Conservation (phyloP, 257 asterid species). For the Schizonepeta tenuifolia region DNA sequence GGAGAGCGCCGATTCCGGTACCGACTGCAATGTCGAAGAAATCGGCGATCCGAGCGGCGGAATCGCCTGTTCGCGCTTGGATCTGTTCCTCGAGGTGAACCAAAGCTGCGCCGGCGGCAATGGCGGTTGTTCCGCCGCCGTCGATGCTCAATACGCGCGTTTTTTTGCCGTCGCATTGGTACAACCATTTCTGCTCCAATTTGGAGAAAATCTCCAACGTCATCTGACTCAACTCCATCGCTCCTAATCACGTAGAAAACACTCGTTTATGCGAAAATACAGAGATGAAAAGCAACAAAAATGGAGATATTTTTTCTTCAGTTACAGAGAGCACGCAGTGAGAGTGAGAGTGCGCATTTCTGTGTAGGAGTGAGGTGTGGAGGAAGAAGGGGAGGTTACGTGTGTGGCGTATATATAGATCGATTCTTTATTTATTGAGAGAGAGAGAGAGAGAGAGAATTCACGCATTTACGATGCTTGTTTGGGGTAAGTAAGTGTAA, state of each 20-base stretch:
- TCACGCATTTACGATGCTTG: slow-evolving; percentile 16
- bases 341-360: slow-evolving; percentile 34
- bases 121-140: slow-evolving; percentile 77
- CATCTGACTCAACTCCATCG: slow-evolving; percentile 71
- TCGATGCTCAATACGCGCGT: slow-evolving; percentile 78
- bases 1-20: slow-evolving; percentile 87
- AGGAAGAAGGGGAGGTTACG: slow-evolving; percentile 37
- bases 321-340: slow-evolving; percentile 12
- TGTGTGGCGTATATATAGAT: slow-evolving; percentile 44
- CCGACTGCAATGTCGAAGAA: slow-evolving; percentile 88
- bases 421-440: slow-evolving; percentile 27
- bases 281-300: not conserved
- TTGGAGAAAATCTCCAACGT: slow-evolving; percentile 85
- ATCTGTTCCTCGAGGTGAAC: slow-evolving; percentile 82
- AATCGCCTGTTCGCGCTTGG: slow-evolving; percentile 68
- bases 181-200: slow-evolving; percentile 89
- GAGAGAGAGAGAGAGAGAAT: not conserved
- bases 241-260: not conserved
- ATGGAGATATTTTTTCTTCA: slow-evolving; percentile 18
- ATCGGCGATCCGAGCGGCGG: slow-evolving; percentile 69
- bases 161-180: slow-evolving; percentile 77
- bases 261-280: not conserved
- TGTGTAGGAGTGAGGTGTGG: slow-evolving; percentile 10
- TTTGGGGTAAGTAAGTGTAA: slow-evolving; percentile 16
- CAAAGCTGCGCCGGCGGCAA: slow-evolving; percentile 66